phyloP scores from a whole-genome alignment of 805 yeast genomes.

The Saturnispora hagleri region DNA sequence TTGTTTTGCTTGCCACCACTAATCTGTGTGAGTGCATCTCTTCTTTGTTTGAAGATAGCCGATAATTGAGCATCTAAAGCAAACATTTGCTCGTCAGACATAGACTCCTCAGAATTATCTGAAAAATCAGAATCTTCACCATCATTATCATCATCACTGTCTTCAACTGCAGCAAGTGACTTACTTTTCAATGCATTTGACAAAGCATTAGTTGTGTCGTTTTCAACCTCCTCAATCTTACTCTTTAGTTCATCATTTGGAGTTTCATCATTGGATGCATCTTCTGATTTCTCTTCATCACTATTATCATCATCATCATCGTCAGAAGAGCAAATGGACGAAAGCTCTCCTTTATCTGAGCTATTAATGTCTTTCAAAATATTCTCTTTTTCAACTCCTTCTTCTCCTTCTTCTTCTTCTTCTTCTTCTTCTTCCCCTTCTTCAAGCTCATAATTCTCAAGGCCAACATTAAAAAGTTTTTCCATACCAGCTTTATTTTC shows the following conservation, averaged over 20 bases:
- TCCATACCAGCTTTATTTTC: constrained; percentile 80
- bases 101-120: constrained; percentile 59
- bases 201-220: constrained; percentile 49
- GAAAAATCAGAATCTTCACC: constrained; percentile 38
- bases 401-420: constrained; percentile 39
- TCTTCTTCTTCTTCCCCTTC: constrained; percentile 33
- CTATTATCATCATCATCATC: constrained; percentile 16
- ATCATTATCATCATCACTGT: constrained; percentile 20
- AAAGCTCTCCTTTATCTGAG: constrained; percentile 18
- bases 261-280: constrained; percentile 16
- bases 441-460: constrained; percentile 38
- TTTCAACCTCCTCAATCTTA: constrained; percentile 27
- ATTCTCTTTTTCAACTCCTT: constrained; percentile 27
- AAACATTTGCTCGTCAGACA: constrained; percentile 97
- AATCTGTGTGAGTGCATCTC: constrained; percentile 45
- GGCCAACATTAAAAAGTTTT: constrained; percentile 59
- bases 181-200: constrained; percentile 60
- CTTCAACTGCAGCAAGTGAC: not conserved
- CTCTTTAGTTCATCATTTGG: constrained; percentile 34
- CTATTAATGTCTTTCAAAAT: constrained; percentile 16
- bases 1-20: constrained; percentile 24
- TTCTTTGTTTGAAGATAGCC: constrained; percentile 74
- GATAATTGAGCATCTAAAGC: constrained; percentile 82
- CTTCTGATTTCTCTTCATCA: constrained; percentile 28
- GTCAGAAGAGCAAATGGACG: not conserved